These are phyloP conservation scores for Colletotrichum sp. DNA, from an alignment of 2,329 filamentous ascomycete species.

Conservation along the genomic window DNA sequence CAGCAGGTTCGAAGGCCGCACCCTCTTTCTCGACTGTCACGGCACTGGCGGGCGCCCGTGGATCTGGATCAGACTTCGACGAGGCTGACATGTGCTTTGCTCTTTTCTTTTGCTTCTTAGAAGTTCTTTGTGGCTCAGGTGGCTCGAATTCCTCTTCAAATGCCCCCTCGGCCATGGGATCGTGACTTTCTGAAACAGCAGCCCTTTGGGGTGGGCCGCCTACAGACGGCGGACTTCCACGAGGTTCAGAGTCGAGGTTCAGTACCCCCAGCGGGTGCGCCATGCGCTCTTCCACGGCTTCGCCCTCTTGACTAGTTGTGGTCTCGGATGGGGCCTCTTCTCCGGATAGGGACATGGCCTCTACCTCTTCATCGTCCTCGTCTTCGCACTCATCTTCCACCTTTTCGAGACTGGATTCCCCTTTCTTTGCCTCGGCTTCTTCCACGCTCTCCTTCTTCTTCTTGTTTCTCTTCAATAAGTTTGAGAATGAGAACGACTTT, in stretches of 20 bases:
- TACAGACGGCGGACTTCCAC: background rate
- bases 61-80: no score
- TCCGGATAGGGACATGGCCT: rapidly evolving
- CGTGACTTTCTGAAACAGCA: background rate
- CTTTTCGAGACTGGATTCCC: rapidly evolving
- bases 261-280: background rate
- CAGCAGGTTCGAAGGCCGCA: no score
- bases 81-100: no score
- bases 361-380: background rate
- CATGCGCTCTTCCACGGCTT: background rate
- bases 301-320: rapidly evolving
- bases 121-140: no score
- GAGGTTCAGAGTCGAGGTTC: background rate
- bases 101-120: no score
- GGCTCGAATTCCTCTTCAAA: background rate
- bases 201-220: rapidly evolving
- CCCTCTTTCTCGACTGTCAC: no score
- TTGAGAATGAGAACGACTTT: background rate
- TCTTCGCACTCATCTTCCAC: background rate
- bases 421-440: background rate
- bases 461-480: rapidly evolving
- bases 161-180: background rate
- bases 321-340: rapidly evolving
- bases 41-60: no score
- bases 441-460: background rate